Evolutionary conservation across 192 early-diverging fungal species (phyloP).

Genomic region (Coemansia biformis): DNA sequence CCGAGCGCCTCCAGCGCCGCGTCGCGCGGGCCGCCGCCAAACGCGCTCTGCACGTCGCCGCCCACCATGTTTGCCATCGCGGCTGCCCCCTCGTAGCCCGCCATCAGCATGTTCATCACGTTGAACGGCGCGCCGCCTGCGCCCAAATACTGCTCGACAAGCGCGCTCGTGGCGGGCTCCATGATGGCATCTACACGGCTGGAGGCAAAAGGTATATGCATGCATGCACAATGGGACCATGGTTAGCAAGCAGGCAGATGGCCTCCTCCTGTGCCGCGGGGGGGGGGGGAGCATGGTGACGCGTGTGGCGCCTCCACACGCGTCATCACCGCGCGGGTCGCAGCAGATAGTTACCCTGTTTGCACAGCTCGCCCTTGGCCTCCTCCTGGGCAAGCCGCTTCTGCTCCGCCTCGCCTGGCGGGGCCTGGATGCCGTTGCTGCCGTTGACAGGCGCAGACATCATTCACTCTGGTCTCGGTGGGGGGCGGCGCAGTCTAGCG

Average conservation of each 20-base stretch:
- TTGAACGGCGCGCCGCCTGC: constrained; percentile 46
- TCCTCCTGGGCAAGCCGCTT: constrained; percentile 31
- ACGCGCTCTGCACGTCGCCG: constrained; percentile 13
- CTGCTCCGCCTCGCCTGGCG: constrained; percentile 23
- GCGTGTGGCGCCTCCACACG: too few relatives aligned
- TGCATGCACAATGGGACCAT: too few relatives aligned
- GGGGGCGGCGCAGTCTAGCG: too few relatives aligned
- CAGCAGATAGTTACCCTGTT: constrained; percentile 33
- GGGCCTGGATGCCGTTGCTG: constrained; percentile 3
- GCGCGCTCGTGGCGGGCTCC: constrained; percentile 33
- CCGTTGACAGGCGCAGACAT: background rate
- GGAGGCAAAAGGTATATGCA: too few relatives aligned
- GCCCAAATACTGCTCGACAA: constrained; percentile 36
- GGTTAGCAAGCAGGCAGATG: background rate
- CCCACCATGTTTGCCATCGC: constrained; percentile 40
- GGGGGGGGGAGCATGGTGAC: too few relatives aligned
- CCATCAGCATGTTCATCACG: constrained; percentile 34
- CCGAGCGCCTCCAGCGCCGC: constrained; percentile 48
- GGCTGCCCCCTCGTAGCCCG: constrained; percentile 42
- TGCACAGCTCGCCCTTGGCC: constrained; percentile 27
- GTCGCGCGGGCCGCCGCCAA: constrained; percentile 2
- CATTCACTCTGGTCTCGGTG: too few relatives aligned
- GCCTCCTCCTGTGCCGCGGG: too few relatives aligned
- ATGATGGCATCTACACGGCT: constrained; percentile 47
- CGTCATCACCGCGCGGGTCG: too few relatives aligned